Percentiles rank a stretch among this genome's conserved stretches.
These are phyloP conservation scores for Meyerozyma guilliermondii DNA, from an alignment of 1,139 yeast species.

Conservation along the genomic window DNA sequence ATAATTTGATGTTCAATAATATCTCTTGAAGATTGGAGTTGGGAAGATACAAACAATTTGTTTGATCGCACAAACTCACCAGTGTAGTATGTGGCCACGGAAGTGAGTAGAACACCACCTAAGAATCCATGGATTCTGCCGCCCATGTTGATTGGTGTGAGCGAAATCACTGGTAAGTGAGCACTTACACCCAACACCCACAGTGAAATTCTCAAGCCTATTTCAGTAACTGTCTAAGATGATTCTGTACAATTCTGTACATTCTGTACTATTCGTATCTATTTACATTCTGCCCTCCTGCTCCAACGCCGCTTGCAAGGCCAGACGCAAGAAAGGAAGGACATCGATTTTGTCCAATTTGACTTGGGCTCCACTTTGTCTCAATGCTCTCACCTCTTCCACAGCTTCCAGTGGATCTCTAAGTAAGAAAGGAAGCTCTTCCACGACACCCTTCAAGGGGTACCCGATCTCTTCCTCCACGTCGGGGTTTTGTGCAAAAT, in stretches of 20 bases:
- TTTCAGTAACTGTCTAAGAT: too few species aligned
- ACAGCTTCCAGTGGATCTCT: conserved; percentile 50
- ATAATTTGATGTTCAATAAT: conserved; percentile 48
- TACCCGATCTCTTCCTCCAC: conserved; percentile 13
- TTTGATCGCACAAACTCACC: conserved; percentile 52
- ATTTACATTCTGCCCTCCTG: conserved; percentile 3
- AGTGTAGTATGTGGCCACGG: conserved; percentile 62
- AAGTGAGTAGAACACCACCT: conserved; percentile 58
- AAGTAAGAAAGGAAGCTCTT: conserved; percentile 40
- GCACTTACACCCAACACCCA: background rate
- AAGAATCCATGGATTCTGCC: conserved; percentile 70
- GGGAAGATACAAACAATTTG: conserved; percentile 41
- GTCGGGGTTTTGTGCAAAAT: conserved; percentile 17
- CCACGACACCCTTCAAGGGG: conserved; percentile 38
- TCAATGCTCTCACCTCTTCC: conserved; percentile 41
- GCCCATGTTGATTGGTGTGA: conserved; percentile 33
- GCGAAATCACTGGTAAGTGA: background rate
- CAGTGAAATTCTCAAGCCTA: too few species aligned
- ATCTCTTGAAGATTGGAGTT: conserved; percentile 44
- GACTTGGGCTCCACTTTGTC: conserved; percentile 25
- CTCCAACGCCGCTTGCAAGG: conserved; percentile 20
- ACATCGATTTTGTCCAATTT: conserved; percentile 38
- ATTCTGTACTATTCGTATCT: background rate
- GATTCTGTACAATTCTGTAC: background rate
- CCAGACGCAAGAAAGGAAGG: conserved; percentile 35